Conservation (phyloP, 257 asterid species). For the Fraxinus quadrangulata region DNA sequence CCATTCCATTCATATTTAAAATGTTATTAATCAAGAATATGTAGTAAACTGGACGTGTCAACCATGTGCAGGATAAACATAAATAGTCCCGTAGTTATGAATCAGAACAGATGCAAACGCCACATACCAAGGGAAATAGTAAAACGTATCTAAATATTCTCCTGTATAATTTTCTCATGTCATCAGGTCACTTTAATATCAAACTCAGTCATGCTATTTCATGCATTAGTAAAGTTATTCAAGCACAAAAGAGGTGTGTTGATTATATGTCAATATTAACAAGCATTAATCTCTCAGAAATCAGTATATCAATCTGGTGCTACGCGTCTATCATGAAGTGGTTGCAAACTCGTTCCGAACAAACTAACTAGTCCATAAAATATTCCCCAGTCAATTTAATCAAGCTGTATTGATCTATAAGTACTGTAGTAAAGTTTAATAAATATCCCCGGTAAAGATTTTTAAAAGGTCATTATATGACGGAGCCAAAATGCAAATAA, state of each 20-base stretch:
- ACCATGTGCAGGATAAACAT: neutral
- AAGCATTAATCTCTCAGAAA: neutral
- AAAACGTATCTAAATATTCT: neutral
- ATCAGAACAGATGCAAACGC: neutral
- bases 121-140: neutral
- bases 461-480: neutral
- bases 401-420: neutral
- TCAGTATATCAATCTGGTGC: neutral
- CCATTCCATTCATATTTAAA: conserved; percentile 17
- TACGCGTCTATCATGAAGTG: neutral
- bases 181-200: neutral
- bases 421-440: neutral
- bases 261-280: neutral
- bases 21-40: neutral
- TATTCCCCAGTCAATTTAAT: neutral
- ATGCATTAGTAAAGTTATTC: neutral
- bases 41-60: neutral
- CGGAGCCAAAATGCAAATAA: neutral
- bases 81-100: neutral
- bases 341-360: conserved; percentile 1
- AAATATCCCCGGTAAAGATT: neutral
- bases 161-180: neutral
- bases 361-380: neutral
- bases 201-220: neutral
- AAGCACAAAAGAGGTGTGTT: neutral